phyloP scores from a whole-genome alignment of 805 yeast species.

The Hanseniaspora meyeri region DNA sequence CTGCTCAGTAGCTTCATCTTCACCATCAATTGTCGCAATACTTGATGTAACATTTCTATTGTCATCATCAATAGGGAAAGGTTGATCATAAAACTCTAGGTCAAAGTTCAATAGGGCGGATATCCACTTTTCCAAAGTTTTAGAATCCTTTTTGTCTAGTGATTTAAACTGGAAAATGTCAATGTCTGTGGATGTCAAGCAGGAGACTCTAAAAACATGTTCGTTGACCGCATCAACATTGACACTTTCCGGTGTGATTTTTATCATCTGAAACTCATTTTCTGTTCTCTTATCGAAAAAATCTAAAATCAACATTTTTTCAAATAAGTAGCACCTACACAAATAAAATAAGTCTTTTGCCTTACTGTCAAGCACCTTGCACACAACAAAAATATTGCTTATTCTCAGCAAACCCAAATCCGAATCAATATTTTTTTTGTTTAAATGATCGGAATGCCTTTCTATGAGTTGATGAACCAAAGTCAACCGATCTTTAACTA shows the following conservation, averaged over 20 bases:
- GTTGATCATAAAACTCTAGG: slow-evolving; percentile 22
- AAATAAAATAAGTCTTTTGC: slow-evolving; percentile 21
- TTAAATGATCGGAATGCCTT: slow-evolving; percentile 17
- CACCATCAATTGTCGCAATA: slow-evolving; percentile 16
- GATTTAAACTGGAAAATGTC: slow-evolving; percentile 20
- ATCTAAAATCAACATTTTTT: slow-evolving; percentile 15
- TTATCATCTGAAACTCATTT: not conserved
- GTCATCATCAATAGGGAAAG: slow-evolving; percentile 24
- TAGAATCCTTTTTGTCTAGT: slow-evolving; percentile 22
- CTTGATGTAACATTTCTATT: not conserved
- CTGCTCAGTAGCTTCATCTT: not conserved
- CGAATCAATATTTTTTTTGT: slow-evolving; percentile 24
- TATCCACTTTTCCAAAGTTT: slow-evolving; percentile 32
- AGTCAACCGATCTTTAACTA: slow-evolving; percentile 21
- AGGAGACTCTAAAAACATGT: slow-evolving; percentile 17
- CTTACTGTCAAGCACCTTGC: slow-evolving; percentile 14
- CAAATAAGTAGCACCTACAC: slow-evolving; percentile 29
- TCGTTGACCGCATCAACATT: slow-evolving; percentile 16
- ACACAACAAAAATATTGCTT: slow-evolving; percentile 27
- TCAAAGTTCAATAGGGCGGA: slow-evolving; percentile 29
- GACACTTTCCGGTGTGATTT: slow-evolving; percentile 19
- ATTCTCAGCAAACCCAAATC: slow-evolving; percentile 28
- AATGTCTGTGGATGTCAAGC: slow-evolving; percentile 17
- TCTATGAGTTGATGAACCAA: slow-evolving; percentile 20
- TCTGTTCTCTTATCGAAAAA: not conserved